Evolutionary conservation across 2,329 filamentous ascomycete species (phyloP), one percentile per base, ranked within the genome.

Genomic region (Calonectria ilicicola): DNA sequence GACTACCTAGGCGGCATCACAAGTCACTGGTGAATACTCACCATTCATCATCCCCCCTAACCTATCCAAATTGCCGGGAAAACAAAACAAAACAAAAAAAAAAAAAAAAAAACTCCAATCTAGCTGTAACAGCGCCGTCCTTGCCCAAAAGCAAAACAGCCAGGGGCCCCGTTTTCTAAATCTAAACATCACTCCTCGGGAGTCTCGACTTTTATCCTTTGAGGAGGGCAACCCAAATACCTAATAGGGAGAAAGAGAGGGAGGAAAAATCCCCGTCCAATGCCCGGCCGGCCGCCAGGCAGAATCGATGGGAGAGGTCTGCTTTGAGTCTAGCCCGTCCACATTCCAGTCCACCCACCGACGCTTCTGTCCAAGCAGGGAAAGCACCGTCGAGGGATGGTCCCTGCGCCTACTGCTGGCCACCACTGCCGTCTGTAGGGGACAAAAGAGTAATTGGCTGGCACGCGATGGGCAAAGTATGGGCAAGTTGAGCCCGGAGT

Each of bases 271-370:
- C 32, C 32, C 32, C 32, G 32, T 35, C 32, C 32, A 35, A 35
- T 35, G 32, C 32, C 32, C 32, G 32, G 32, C 32, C 32, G 32
- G 32, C 32, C 32, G 32, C 32, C 32, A 35, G 32, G 42, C 42
- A 44, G 42, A n/a, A 19, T 44, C 42, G 42, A 44, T n/a, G 42
- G 21, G 53, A 58, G 32, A 32, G 29, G 29, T 32, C 53, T 58
- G 58, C 38, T 44, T 62, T 44, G 38, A 27, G 58, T 15, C 23
- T 62, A 62, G 35, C 58, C 26, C 19, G 29, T 14, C 56, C 56
- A 67, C 69, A 67, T 71, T 67, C 69, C 63, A 67, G 69, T 67
- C 56, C 26, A n/a, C 51, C 21, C 29, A 12, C 46, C 32, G 53
- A 63, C 53, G 67, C 62, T 60, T 58, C 56, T 44, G 67, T 71